Base-by-base conservation (phyloP, 306 rosid genomes). In the Oemleria cerasiformis region DNA sequence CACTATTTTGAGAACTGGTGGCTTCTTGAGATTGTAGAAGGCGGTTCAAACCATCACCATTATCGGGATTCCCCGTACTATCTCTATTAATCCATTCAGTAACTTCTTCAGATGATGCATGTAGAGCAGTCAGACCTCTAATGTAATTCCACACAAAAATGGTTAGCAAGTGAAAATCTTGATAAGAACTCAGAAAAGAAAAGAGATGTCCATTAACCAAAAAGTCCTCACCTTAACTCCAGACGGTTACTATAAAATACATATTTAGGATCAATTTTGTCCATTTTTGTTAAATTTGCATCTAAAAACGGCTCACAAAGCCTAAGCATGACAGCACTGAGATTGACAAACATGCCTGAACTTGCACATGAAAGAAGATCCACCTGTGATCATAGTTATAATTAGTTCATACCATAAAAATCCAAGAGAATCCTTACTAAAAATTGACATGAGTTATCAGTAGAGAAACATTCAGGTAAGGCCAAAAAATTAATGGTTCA, bases 261-360 rank as follows among this genome's bases (percentile, higher is more conserved):
- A 86, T 95, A 95, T 73, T 85, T 91, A 30, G 93, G 84, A 89
- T 95, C 96, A 65, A 95, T 85, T 80, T 89, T 95, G 78, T 88
- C 96, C 80, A 88, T 85, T 88, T 95, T 95, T 6, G 90, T 85
- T 78, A 89, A 74, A 77, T 78, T 95, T 76, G 90, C 96, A 81
- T 95, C 97, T 58, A 95, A 75, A 84, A 95, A 95, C 13, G 99
- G 99, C 65, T 95, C 99, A 47, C 97, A 95, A 47, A 95, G 93
- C 50, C 87, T 88, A 76, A 95, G 90, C 99, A 95, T 91, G 60
- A 95, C 97, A 67, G 92, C 90, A 84, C 99, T 89, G 63, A 95
- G 96, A 89, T 83, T 95, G 64, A 95, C 96, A 84, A 95, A 95
- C 90, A 88, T 95, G 88, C 99, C 99, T 50, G 99, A 95, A 86